These are phyloP conservation scores for Mrakia gelida DNA, from an alignment of 768 basidiomycete genomes.

Conservation along the genomic window DNA sequence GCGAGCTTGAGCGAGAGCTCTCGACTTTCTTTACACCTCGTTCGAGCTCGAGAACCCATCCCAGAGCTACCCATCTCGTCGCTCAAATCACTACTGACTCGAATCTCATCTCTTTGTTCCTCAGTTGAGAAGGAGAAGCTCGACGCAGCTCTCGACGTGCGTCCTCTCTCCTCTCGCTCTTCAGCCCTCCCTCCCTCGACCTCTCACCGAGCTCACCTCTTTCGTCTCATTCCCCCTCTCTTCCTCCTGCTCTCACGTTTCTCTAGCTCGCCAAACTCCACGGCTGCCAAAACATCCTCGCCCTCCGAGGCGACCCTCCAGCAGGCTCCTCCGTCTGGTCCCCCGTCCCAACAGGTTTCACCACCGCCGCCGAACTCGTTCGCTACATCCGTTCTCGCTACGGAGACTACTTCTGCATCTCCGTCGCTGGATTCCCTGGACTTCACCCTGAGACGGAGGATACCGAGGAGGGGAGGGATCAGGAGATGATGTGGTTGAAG, in stretches of 20 bases:
- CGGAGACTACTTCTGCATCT: conserved; percentile 91
- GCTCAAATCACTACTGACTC: background rate
- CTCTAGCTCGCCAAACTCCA: conserved; percentile 76
- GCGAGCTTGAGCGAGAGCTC: background rate
- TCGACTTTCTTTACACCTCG: background rate
- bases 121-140: conserved; percentile 86
- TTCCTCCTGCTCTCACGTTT: background rate
- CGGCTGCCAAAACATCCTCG: conserved; percentile 89
- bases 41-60: background rate
- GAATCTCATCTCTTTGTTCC: background rate
- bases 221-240: too few species aligned
- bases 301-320: conserved; percentile 88
- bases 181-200: background rate
- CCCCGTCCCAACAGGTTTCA: conserved; percentile 83
- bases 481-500: conserved; percentile 80
- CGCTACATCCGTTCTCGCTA: conserved; percentile 75
- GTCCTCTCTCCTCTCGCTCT: conserved; percentile 41
- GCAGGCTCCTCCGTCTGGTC: conserved; percentile 86
- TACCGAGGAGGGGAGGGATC: conserved; percentile 54
- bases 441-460: conserved; percentile 55
- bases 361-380: conserved; percentile 87
- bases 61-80: background rate
- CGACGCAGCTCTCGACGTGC: conserved; percentile 78
- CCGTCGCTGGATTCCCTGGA: conserved; percentile 89
- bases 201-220: background rate